These are phyloP conservation scores for Citrus unshiu DNA, from an alignment of 345 rosid genomes.

Conservation along the genomic window DNA sequence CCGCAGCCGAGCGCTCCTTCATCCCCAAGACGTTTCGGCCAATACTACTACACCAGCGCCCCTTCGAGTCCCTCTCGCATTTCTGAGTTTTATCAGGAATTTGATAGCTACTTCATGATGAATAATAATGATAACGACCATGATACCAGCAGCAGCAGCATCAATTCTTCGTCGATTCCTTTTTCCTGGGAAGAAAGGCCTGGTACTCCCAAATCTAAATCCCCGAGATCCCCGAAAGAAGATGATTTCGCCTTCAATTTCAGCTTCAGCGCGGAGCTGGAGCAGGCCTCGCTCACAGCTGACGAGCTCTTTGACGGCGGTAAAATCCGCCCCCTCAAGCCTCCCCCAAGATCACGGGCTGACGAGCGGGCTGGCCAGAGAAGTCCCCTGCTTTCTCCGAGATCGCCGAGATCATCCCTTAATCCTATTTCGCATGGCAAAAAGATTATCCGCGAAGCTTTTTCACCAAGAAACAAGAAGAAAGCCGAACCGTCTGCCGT, in stretches of 20 bases:
- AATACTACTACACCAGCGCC: slow-evolving; percentile 52
- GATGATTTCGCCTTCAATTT: slow-evolving; percentile 59
- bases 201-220: slow-evolving; percentile 58
- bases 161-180: slow-evolving; percentile 33
- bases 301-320: slow-evolving; percentile 80
- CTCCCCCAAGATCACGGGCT: slow-evolving; percentile 48
- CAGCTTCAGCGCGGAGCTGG: slow-evolving; percentile 28
- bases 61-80: slow-evolving; percentile 72
- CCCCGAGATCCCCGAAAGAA: slow-evolving; percentile 26
- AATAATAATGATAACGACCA: neutral
- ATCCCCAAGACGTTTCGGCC: slow-evolving; percentile 57
- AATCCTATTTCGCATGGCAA: slow-evolving; percentile 46
- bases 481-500: slow-evolving; percentile 38
- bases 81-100: slow-evolving; percentile 49
- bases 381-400: slow-evolving; percentile 29
- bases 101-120: slow-evolving; percentile 26
- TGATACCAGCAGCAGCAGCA: neutral
- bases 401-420: slow-evolving; percentile 41
- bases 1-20: slow-evolving; percentile 59
- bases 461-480: slow-evolving; percentile 56
- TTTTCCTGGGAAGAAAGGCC: slow-evolving; percentile 64
- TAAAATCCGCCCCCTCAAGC: slow-evolving; percentile 64
- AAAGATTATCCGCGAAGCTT: slow-evolving; percentile 42
- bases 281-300: slow-evolving; percentile 44
- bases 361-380: slow-evolving; percentile 19